A percentile compares a stretch with the other conserved stretches of the same genome.
Evolutionary conservation across 148 eudicot species (phyloP).

Genomic region (Arctostaphylos glauca): DNA sequence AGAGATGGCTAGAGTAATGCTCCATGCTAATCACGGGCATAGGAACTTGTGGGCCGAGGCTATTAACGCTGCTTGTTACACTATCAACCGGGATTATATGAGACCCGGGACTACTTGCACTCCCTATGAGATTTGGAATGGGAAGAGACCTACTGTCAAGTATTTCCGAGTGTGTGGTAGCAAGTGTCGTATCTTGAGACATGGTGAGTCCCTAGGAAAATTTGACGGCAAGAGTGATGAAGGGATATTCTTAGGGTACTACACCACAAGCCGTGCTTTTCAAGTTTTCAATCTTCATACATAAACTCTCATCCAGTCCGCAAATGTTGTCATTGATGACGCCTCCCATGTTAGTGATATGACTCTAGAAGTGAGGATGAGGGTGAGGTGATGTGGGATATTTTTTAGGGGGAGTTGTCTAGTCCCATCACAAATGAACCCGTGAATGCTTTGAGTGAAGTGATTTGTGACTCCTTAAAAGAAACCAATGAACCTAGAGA

Average conservation of each 20-base stretch:
- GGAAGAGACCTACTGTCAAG: neutral
- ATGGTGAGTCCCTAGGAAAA: no score
- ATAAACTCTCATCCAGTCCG: no score
- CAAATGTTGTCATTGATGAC: no score
- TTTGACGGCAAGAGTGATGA: no score
- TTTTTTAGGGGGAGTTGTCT: no score
- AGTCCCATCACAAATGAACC: neutral
- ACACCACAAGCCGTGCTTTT: no score
- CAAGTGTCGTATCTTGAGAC: neutral
- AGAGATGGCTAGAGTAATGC: slow-evolving; percentile 9
- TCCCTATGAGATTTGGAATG: neutral
- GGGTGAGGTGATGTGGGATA: no score
- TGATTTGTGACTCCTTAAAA: no score
- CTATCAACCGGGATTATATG: neutral
- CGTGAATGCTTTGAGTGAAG: no score
- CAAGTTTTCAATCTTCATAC: no score
- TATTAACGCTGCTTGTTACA: neutral
- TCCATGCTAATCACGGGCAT: neutral
- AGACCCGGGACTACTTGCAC: neutral
- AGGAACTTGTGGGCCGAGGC: slow-evolving; percentile 9
- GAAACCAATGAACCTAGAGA: no score
- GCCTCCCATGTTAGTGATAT: neutral
- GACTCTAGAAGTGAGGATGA: neutral
- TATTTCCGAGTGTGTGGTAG: neutral
- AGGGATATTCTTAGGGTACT: no score